These are phyloP conservation scores for Phytophthora lateralis DNA, from an alignment of 352 stramenopile species.

Conservation along the genomic window DNA sequence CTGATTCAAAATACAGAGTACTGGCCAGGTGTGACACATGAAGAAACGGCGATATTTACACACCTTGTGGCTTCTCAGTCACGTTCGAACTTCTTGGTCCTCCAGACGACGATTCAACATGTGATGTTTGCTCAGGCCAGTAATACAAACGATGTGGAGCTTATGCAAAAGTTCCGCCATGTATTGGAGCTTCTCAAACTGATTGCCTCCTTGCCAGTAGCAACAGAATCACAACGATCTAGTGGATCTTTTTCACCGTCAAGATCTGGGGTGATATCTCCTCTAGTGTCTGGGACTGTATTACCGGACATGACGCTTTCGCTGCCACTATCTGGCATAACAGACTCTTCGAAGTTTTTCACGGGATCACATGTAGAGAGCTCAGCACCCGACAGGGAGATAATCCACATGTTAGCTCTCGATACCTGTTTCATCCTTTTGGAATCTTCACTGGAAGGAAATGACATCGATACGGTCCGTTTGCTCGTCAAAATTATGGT, in stretches of 20 bases:
- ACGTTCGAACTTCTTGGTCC: constrained; percentile 46
- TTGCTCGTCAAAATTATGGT: constrained; percentile 63
- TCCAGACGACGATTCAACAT: constrained; percentile 46
- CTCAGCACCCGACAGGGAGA: constrained; percentile 34
- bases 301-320: constrained; percentile 27
- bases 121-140: constrained; percentile 39
- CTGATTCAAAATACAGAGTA: constrained; percentile 61
- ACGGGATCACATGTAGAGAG: constrained; percentile 9
- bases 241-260: constrained; percentile 21
- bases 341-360: constrained; percentile 42
- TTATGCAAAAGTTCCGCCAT: constrained; percentile 33
- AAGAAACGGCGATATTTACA: constrained; percentile 73
- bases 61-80: constrained; percentile 46
- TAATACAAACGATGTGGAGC: constrained; percentile 27
- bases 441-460: constrained; percentile 26
- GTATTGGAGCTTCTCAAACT: constrained; percentile 42
- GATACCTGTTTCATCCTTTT: constrained; percentile 58
- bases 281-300: constrained; percentile 19
- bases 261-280: constrained; percentile 16
- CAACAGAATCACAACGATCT: constrained; percentile 15
- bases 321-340: constrained; percentile 21
- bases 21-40: constrained; percentile 35
- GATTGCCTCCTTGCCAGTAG: constrained; percentile 25
- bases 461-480: constrained; percentile 33
- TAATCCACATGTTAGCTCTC: constrained; percentile 53